Evolutionary conservation across 768 basidiomycete genomes (phyloP).

Genomic region (Pleurotus tuber-regium): DNA sequence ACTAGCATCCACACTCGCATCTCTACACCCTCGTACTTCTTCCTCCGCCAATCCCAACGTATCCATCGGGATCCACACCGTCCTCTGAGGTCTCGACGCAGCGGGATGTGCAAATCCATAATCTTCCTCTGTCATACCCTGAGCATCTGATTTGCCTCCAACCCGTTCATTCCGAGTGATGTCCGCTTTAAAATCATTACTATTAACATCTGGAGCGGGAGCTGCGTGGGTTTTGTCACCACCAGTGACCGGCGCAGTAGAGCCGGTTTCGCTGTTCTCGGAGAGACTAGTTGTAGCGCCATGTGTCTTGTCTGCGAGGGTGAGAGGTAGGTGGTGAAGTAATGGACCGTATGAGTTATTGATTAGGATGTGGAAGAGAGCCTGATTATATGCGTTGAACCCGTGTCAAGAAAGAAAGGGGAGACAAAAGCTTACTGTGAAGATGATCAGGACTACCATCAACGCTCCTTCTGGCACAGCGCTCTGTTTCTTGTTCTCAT

Average conservation of each 20-base stretch:
- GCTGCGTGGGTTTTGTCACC: conserved; percentile 2
- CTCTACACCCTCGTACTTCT: conserved; percentile 57
- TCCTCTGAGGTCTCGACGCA: conserved; percentile 64
- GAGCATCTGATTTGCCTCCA: conserved; percentile 7
- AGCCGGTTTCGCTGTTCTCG: conserved; percentile 5
- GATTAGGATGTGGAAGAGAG: conserved; percentile 71
- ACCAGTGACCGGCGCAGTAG: neutral
- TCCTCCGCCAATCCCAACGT: conserved; percentile 56
- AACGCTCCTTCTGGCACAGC: conserved; percentile 75
- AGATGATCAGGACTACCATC: conserved; percentile 79
- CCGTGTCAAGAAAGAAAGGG: neutral
- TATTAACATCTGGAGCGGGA: conserved; percentile 12
- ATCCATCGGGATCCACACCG: conserved; percentile 86
- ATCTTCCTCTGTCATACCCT: conserved; percentile 29
- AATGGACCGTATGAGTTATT: conserved; percentile 82
- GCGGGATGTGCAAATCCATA: conserved; percentile 91
- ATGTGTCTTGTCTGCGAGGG: conserved; percentile 70
- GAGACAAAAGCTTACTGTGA: conserved; percentile 61
- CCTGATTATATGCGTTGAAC: neutral
- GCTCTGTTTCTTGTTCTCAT: conserved; percentile 48
- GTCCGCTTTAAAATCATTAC: conserved; percentile 6
- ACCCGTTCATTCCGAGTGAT: conserved; percentile 8
- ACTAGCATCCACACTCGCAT: conserved; percentile 50
- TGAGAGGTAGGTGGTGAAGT: conserved; percentile 69
- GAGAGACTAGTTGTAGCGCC: conserved; percentile 19